phyloP scores from a whole-genome alignment of 352 stramenopile genomes.

The Phytophthora ramorum region DNA sequence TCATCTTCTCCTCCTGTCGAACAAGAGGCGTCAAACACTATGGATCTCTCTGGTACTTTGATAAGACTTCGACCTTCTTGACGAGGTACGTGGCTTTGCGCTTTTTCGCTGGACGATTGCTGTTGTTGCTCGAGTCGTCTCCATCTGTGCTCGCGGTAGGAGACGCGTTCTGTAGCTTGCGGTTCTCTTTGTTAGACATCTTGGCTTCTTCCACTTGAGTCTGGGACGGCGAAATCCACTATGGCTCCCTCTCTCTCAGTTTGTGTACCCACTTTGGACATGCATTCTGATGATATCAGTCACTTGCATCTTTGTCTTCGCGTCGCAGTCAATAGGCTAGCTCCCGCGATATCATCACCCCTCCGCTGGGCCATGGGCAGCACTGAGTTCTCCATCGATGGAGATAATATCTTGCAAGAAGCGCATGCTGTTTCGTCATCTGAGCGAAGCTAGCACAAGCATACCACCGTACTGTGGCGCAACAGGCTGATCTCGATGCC shows the following conservation, averaged over 20 bases:
- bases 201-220: not conserved
- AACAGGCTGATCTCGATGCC: no score
- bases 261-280: conserved; percentile 1
- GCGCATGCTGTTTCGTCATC: no score
- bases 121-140: conserved; percentile 1
- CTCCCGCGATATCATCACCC: no score
- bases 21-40: not conserved
- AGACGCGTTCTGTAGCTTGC: not conserved
- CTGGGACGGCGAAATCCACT: conserved; percentile 1
- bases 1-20: conserved; percentile 24
- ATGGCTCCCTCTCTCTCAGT: not conserved
- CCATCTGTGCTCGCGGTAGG: conserved; percentile 13
- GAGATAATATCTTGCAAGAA: no score
- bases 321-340: no score
- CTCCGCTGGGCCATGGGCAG: no score
- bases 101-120: conserved; percentile 18
- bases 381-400: no score
- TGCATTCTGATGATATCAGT: not conserved
- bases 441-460: no score
- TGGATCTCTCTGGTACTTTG: not conserved
- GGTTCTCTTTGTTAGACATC: conserved; percentile 3
- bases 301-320: no score
- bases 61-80: conserved; percentile 5
- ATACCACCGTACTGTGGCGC: no score
- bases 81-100: conserved; percentile 27